Base-by-base conservation (phyloP, 2,329 filamentous ascomycete species). In the Colletotrichum orchidophilum region DNA sequence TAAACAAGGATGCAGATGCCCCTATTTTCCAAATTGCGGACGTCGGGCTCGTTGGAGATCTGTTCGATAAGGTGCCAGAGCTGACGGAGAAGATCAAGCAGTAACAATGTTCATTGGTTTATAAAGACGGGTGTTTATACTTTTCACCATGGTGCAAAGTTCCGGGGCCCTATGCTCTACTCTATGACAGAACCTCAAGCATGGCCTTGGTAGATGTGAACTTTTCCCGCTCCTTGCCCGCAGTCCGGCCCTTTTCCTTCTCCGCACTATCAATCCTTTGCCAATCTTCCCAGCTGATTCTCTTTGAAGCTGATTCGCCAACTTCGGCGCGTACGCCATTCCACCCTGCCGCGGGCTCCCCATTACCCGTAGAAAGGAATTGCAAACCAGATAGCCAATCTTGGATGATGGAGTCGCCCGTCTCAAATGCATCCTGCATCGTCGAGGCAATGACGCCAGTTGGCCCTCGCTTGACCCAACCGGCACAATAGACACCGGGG, bases 21-120 rank as follows among this genome's bases (percentile, higher is more conserved):
- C 96, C 96, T 33, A 99, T 99, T 77, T 99, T 99, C 88, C 96
- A 99, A 84, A 91, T 99, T 70, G 96, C 96, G 5, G 96, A 99
- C 83, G 95, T 98, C 64, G 96, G 96, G 13, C 86, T 99, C 63
- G 96, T 99, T 5, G 96, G 95, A 50, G 96, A 99, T 85, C 84
- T 99, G 77, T 98, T 98, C 80, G 94, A 97, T 69, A 95, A 94
- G 85, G 94, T 98, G 53, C 96, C 96, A 1, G 95, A 98, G 86
- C 85, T 99, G 82, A 98, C 95, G 1, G 93, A 98, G 85, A 98
- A 98, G 89, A 81, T 99, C 75, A 96, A 96, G 86, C 64, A 73
- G 50, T 46, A 33, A 59, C 54, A 58, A 54, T 49, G 64, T 55
- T 27, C 57, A 18, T 49, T 63, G 59, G 46, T 58, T 29, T 57